Evolutionary conservation across 129 eudicot species (phyloP).

Genomic region (Deinandra increscens): DNA sequence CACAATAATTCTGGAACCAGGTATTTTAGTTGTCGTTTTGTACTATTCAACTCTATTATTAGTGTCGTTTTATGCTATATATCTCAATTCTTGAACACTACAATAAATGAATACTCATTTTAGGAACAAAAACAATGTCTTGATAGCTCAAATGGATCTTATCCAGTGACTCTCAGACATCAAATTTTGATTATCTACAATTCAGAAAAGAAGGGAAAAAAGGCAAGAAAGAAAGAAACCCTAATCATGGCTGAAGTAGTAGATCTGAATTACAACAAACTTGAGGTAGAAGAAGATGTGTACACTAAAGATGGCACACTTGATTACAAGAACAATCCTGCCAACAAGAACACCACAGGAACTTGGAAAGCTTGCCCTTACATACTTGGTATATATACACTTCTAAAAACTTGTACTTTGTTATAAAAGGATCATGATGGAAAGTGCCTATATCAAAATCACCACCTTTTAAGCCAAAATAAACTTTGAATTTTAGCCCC

Average conservation of each 20-base stretch:
- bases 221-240: not conserved
- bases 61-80: too few relatives aligned
- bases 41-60: not conserved
- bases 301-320: constrained; percentile 70
- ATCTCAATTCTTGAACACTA: too few relatives aligned
- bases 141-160: not conserved
- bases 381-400: constrained; percentile 55
- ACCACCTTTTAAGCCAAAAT: too few relatives aligned
- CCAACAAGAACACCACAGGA: constrained; percentile 62
- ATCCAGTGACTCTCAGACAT: not conserved
- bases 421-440: not conserved
- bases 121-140: too few relatives aligned
- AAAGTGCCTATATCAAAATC: too few relatives aligned
- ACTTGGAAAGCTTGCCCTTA: constrained; percentile 92
- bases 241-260: constrained; percentile 26
- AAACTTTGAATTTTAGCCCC: too few relatives aligned
- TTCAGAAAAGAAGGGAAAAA: not conserved
- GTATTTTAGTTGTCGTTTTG: not conserved
- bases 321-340: constrained; percentile 61
- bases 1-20: not conserved
- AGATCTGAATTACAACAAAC: constrained; percentile 18
- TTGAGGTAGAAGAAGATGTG: constrained; percentile 35
- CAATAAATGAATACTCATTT: too few relatives aligned
- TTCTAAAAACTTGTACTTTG: not conserved
- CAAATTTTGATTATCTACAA: not conserved